Conservation (phyloP, 208 protist species). For the Trypanosoma avium region DNA sequence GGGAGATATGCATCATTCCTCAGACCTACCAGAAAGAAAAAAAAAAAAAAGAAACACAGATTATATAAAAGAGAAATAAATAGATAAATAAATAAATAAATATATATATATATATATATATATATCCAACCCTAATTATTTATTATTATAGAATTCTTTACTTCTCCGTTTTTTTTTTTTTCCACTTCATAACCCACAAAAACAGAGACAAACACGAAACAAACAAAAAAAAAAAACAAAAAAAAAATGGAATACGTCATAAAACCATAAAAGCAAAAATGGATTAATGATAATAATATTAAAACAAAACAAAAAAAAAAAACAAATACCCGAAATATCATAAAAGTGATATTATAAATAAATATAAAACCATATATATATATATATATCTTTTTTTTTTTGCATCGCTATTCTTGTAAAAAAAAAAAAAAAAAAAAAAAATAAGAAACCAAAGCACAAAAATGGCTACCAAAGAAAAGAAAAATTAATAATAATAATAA, state of each 20-base stretch:
- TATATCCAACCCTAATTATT: background rate
- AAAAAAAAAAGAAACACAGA: conserved; percentile 3
- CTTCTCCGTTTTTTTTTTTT: background rate
- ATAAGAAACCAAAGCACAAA: background rate
- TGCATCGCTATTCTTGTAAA: background rate
- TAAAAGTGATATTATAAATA: no score
- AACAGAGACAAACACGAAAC: background rate
- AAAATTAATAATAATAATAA: no score
- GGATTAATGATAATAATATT: no score
- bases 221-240: no score
- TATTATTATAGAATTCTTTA: background rate
- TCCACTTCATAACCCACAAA: background rate
- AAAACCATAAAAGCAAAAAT: no score
- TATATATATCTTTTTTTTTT: background rate
- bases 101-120: background rate
- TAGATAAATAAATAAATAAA: background rate
- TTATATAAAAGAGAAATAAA: background rate
- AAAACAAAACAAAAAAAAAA: no score
- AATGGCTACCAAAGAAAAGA: conserved; percentile 2
- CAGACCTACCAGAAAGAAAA: conserved; percentile 8
- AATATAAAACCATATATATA: background rate
- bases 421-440: conserved; percentile 4
- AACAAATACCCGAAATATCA: no score
- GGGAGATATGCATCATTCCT: no score
- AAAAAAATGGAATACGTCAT: no score